phyloP scores from a whole-genome alignment of 2,329 filamentous ascomycete species.

The Monosporascus sp. region DNA sequence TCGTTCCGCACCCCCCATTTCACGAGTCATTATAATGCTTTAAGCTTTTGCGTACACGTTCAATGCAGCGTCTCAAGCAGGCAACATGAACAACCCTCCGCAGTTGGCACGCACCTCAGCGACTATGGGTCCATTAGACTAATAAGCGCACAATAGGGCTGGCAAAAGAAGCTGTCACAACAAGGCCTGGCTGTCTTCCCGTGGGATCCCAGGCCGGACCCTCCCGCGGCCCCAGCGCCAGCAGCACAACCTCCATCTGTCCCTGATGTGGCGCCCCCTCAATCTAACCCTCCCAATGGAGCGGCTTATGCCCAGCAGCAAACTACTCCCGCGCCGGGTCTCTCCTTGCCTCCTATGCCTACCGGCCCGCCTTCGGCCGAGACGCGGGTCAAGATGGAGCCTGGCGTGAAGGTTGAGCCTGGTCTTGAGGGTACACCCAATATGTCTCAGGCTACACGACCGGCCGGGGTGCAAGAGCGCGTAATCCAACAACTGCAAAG shows the following conservation, averaged over 20 bases:
- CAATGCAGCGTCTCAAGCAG: too few relatives aligned
- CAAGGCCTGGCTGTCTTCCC: conserved; percentile 85
- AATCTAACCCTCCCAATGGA: conserved; percentile 20
- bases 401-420: conserved; percentile 43
- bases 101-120: conserved; percentile 1
- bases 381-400: conserved; percentile 40
- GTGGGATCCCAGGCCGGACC: conserved; percentile 84
- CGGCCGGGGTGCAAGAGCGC: conserved; percentile 44
- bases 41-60: too few relatives aligned
- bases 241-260: conserved; percentile 20
- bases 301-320: conserved; percentile 25
- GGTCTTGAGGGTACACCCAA: conserved; percentile 35
- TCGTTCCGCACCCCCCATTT: conserved; percentile 13
- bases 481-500: conserved; percentile 52
- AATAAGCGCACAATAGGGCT: conserved; percentile 57
- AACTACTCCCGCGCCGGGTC: conserved; percentile 12
- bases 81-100: too few relatives aligned
- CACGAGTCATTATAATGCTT: conserved; percentile 4
- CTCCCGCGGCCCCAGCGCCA: conserved; percentile 38
- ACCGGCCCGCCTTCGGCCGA: conserved; percentile 16
- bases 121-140: conserved; percentile 4
- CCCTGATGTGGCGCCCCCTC: conserved; percentile 13
- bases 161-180: conserved; percentile 85
- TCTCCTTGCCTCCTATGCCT: conserved; percentile 18
- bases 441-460: conserved; percentile 30